Percentiles rank a stretch among this genome's conserved stretches.
phyloP scores from a whole-genome alignment of 306 rosid species.

The Begonia masoniana region DNA sequence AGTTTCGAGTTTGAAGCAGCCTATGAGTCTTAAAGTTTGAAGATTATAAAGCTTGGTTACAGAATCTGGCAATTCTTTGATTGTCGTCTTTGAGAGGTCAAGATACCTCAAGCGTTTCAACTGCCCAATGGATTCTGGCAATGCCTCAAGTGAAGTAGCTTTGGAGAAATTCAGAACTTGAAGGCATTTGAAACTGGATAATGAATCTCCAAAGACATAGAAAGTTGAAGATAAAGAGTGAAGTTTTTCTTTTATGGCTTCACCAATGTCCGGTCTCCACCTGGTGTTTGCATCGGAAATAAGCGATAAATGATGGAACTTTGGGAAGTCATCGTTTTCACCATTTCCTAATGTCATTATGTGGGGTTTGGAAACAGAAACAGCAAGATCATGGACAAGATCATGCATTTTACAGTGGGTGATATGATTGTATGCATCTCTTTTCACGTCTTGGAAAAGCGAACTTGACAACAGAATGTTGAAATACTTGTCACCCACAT shows the following conservation, averaged over 20 bases:
- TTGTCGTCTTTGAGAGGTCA: not conserved
- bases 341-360: not conserved
- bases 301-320: not conserved
- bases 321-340: not conserved
- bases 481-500: conserved; percentile 8
- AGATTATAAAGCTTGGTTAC: conserved; percentile 1
- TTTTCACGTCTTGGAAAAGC: conserved; percentile 6
- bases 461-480: conserved; percentile 3
- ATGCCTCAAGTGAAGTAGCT: not conserved
- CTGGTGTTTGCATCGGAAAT: not conserved
- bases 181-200: not conserved
- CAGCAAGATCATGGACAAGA: conserved; percentile 14
- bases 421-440: not conserved
- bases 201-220: not conserved
- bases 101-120: conserved; percentile 12
- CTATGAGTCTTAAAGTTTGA: conserved; percentile 5
- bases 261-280: not conserved
- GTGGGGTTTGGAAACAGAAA: not conserved
- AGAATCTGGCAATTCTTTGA: conserved; percentile 4
- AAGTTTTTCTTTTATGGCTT: not conserved
- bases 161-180: conserved; percentile 3
- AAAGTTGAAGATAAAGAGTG: not conserved
- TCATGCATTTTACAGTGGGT: conserved; percentile 10
- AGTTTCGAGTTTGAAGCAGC: not conserved
- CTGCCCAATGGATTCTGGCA: conserved; percentile 4